Percentiles rank a stretch among this genome's conserved stretches.
phyloP scores from a whole-genome alignment of 768 basidiomycete species.

The Porpolomopsis calyptriformis region DNA sequence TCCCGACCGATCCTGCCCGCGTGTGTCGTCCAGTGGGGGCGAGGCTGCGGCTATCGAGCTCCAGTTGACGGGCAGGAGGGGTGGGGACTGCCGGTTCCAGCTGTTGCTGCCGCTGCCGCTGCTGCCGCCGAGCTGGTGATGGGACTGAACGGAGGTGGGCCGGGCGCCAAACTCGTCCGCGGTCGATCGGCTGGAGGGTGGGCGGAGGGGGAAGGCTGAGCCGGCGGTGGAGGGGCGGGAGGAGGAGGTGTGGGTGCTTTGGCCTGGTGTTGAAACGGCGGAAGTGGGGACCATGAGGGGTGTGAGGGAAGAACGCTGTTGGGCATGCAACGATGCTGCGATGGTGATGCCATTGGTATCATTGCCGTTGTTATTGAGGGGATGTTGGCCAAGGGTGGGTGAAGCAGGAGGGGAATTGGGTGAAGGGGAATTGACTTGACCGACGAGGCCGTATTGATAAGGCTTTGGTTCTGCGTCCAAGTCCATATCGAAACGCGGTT shows the following conservation, averaged over 20 bases:
- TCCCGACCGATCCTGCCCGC: conserved; percentile 22
- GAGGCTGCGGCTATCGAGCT: conserved; percentile 12
- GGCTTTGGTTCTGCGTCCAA: conserved; percentile 37
- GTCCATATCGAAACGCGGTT: conserved; percentile 19
- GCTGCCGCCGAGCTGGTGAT: conserved; percentile 11
- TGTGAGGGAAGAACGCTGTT: conserved; percentile 17
- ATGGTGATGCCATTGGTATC: conserved; percentile 1
- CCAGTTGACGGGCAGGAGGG: conserved; percentile 11
- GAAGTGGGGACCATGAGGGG: conserved; percentile 15
- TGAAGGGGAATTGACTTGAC: conserved; percentile 27
- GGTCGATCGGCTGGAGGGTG: conserved; percentile 12
- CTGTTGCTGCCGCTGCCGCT: conserved; percentile 13
- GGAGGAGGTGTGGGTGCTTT: conserved; percentile 20
- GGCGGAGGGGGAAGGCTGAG: conserved; percentile 10
- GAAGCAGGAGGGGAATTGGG: conserved; percentile 28
- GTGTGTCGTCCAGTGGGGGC: conserved; percentile 6
- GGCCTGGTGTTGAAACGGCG: conserved; percentile 16
- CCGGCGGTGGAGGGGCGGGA: conserved; percentile 11
- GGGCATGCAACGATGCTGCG: conserved; percentile 15
- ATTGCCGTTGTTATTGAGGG: neutral
- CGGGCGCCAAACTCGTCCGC: conserved; percentile 4
- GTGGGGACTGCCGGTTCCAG: conserved; percentile 10
- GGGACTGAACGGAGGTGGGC: conserved; percentile 10
- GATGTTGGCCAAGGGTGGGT: conserved; percentile 16
- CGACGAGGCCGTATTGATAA: conserved; percentile 56